A percentile compares a stretch with the other conserved stretches of the same genome.
phyloP scores from a whole-genome alignment of 441 rosid species.

The Corymbia citriodora region DNA sequence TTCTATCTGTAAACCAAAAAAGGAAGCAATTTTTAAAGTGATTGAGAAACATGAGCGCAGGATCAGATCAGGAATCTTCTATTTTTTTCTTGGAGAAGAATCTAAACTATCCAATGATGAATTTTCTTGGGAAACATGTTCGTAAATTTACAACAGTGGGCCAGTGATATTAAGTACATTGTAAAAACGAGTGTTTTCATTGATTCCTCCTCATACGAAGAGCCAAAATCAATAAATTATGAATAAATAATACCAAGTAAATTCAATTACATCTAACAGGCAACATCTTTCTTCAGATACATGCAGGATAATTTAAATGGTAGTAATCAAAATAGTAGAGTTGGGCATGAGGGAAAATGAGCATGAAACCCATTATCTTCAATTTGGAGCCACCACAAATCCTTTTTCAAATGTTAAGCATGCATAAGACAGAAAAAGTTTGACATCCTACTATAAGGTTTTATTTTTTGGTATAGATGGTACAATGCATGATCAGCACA shows the following conservation, averaged over 20 bases:
- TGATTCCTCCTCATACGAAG: not conserved
- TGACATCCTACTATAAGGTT: not conserved
- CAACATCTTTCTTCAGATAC: not conserved
- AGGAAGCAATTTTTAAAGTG: not conserved
- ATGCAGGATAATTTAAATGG: not conserved
- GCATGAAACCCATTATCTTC: not conserved
- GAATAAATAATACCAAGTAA: not conserved
- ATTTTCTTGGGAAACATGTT: not conserved
- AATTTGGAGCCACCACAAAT: not conserved
- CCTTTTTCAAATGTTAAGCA: not conserved
- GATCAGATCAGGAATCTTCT: not conserved
- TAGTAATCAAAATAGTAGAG: not conserved
- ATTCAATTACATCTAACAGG: not conserved
- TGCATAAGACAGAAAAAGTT: not conserved
- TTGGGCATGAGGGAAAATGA: not conserved
- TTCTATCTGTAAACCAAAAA: constrained; percentile 63
- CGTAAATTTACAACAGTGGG: not conserved
- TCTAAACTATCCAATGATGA: not conserved
- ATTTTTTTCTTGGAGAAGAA: not conserved
- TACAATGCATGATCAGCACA: not conserved
- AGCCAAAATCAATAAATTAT: not conserved
- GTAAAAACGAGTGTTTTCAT: not conserved
- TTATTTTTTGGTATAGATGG: not conserved
- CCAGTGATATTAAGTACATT: not conserved
- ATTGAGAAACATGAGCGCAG: not conserved